phyloP scores from a whole-genome alignment of 768 basidiomycete genomes.

The Lactifluus volemus region DNA sequence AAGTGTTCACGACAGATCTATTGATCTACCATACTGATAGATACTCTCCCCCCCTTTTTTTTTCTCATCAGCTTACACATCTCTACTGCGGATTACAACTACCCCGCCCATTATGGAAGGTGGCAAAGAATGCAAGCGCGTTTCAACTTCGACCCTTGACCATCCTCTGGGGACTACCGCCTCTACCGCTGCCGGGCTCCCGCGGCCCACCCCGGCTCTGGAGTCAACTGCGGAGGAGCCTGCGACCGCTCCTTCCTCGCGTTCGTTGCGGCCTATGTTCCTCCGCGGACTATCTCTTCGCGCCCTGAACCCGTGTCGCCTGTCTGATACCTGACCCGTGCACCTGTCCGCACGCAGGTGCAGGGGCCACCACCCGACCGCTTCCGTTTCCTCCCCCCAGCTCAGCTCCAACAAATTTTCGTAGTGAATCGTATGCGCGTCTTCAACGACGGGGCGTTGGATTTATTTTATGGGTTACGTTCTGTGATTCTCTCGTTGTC shows the following conservation, averaged over 20 bases:
- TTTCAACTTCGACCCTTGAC: slow-evolving; percentile 20
- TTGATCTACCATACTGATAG: not conserved
- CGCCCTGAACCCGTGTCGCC: slow-evolving; percentile 1
- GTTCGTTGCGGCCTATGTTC: slow-evolving; percentile 9
- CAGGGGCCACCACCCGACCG: too few relatives aligned
- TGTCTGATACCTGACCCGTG: not conserved
- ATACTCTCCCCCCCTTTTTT: not conserved
- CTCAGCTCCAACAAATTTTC: too few relatives aligned
- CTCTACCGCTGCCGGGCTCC: not conserved
- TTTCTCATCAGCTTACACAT: slow-evolving; percentile 34
- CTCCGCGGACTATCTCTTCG: slow-evolving; percentile 9
- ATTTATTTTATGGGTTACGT: not conserved
- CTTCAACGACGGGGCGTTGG: not conserved
- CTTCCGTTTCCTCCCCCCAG: too few relatives aligned
- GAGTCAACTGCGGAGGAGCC: slow-evolving; percentile 7
- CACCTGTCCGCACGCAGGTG: too few relatives aligned
- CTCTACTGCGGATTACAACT: slow-evolving; percentile 36
- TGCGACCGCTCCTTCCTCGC: not conserved
- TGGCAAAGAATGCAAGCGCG: slow-evolving; percentile 17
- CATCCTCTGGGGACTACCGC: not conserved
- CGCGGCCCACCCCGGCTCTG: not conserved
- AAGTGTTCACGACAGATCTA: slow-evolving; percentile 27
- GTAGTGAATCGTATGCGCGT: not conserved
- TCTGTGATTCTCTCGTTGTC: not conserved
- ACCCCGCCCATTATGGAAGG: slow-evolving; percentile 20